phyloP scores from a whole-genome alignment of 768 basidiomycete species.

The Collybiopsis luxurians region DNA sequence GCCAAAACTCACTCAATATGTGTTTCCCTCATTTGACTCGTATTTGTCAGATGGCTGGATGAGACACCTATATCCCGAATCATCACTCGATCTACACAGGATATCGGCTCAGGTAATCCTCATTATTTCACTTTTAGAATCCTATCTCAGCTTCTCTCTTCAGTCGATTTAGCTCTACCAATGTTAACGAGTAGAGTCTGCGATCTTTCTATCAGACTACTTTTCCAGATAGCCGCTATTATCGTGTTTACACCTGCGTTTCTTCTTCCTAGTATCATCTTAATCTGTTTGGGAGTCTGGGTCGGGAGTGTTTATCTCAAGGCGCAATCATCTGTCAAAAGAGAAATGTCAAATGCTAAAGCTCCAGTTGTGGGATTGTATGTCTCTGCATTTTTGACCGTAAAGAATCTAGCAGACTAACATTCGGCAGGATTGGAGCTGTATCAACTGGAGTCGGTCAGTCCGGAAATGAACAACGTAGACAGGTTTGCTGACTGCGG shows the following conservation, averaged over 20 bases:
- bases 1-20: constrained; percentile 30
- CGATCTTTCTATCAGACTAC: constrained; percentile 13
- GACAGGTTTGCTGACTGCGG: not conserved
- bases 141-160: not conserved
- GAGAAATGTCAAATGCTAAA: constrained; percentile 18
- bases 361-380: constrained; percentile 24
- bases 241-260: constrained; percentile 23
- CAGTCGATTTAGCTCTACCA: constrained; percentile 15
- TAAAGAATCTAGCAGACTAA: not conserved
- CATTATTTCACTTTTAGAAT: not conserved
- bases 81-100: constrained; percentile 46
- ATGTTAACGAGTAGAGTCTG: constrained; percentile 3
- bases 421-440: constrained; percentile 15
- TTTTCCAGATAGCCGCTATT: constrained; percentile 25
- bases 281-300: constrained; percentile 25
- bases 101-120: constrained; percentile 33
- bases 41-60: constrained; percentile 42
- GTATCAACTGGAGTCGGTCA: not conserved
- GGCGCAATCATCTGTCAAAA: constrained; percentile 21
- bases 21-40: constrained; percentile 40
- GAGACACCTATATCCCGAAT: constrained; percentile 46
- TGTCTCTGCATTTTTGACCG: constrained; percentile 23
- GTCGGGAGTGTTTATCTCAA: constrained; percentile 21
- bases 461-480: constrained; percentile 17
- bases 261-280: constrained; percentile 21